Base-by-base conservation (phyloP, 2,329 filamentous ascomycete species). In the Cercospora brassicicola region DNA sequence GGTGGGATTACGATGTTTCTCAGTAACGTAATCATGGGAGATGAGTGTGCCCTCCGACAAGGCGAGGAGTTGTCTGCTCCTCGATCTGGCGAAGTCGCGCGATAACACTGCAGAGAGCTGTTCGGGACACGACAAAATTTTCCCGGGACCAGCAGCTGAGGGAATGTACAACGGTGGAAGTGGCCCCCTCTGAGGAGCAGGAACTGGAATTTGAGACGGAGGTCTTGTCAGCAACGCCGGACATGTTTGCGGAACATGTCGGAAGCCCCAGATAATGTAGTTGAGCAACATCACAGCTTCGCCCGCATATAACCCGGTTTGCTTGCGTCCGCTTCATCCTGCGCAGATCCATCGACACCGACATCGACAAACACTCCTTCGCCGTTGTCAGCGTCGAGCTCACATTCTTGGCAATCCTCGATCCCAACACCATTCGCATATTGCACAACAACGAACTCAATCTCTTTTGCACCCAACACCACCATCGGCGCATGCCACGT, bases 401-500 rank as follows among this genome's bases (percentile, higher is more conserved):
- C 81, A 18, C 92, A 88, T 80, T 97, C 89, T 82, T 99, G 93
- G 75, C 93, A 97, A 80, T 99, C 95, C 81, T 98, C 94, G 1
- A 85, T 81, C 0, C 82, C 87, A 11, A 95, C 90, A 2, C 91
- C 93, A 79, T 96, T 98, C 36, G 89, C 89, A 82, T 91, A 95
- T 82, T 98, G 94, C 72, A 91, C 87, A 1, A 98, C 94, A 4
- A 96, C 87, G 79, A 97, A 98, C 77, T 95, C 92, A 59, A 97
- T 83, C 20, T 89, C 84, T 64, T 83, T 81, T 55, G 81, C 79
- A 0, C 94, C 94, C 59, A 98, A 80, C 15, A 92, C 93, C 13
- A 93, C 91, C 94, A 99, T 98, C 0, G 95, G 95, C 69, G 94
- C 93, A 83, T 99, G 95, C 94, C 90, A 99, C 64, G 93, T 97